Percentiles rank a stretch among this genome's conserved stretches.
Evolutionary conservation across 306 rosid species (phyloP).

Genomic region (Pterocarpus santalinus): DNA sequence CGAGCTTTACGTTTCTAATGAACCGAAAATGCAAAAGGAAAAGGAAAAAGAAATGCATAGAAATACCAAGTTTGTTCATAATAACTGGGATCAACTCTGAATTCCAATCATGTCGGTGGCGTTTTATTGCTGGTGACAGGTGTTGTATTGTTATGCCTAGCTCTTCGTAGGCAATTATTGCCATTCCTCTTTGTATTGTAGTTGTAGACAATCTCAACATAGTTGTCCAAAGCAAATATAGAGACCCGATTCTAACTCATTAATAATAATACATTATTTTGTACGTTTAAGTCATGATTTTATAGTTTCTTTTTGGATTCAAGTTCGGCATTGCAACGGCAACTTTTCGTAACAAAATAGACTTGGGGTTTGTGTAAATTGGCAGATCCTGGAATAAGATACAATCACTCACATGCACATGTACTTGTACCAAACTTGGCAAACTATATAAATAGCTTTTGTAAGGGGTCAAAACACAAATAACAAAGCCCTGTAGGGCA

Average conservation of each 20-base stretch:
- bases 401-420: not conserved
- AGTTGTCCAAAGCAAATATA: not conserved
- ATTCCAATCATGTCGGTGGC: not conserved
- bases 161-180: not conserved
- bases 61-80: not conserved
- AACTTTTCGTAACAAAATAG: not conserved
- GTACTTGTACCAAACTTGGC: not conserved
- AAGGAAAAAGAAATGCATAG: not conserved
- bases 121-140: not conserved
- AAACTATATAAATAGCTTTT: slow-evolving; percentile 1
- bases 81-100: not conserved
- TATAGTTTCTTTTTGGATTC: not conserved
- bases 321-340: not conserved
- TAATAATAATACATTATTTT: not conserved
- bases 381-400: slow-evolving; percentile 12
- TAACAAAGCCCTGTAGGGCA: not conserved
- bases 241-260: not conserved
- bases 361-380: slow-evolving; percentile 2
- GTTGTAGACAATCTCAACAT: not conserved
- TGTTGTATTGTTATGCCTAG: not conserved
- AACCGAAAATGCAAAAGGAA: not conserved
- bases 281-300: not conserved
- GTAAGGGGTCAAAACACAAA: slow-evolving; percentile 12
- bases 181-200: slow-evolving; percentile 9
- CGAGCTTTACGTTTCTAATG: not conserved